Conservation (phyloP, 2,329 filamentous ascomycete species). For the Bipolaris sorokiniana region DNA sequence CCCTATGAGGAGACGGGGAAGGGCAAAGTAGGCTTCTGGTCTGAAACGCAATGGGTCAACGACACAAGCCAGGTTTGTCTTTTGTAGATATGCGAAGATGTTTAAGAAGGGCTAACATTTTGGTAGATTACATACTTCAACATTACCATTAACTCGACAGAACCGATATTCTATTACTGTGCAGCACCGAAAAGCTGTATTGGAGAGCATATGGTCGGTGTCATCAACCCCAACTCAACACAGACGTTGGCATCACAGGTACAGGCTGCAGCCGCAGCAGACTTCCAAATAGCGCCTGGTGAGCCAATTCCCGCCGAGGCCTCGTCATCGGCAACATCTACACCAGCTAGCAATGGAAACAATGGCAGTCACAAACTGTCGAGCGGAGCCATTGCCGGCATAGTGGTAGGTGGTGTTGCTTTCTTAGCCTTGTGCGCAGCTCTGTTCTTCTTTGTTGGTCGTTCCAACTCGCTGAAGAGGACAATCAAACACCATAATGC, state of each 20-base stretch:
- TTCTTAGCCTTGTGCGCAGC: constrained; percentile 66
- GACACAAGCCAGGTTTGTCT: constrained; percentile 35
- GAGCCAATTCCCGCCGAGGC: constrained; percentile 50
- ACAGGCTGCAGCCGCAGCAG: constrained; percentile 28
- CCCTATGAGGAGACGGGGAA: constrained; percentile 46
- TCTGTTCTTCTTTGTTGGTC: constrained; percentile 69
- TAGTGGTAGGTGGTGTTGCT: constrained; percentile 68
- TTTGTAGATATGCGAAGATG: background rate
- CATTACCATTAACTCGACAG: constrained; percentile 44
- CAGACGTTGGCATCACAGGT: constrained; percentile 41
- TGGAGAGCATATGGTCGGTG: constrained; percentile 73
- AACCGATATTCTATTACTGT: constrained; percentile 50
- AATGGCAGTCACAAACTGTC: constrained; percentile 33
- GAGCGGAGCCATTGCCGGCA: constrained; percentile 53
- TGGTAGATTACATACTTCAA: constrained; percentile 39
- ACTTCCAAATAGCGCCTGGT: constrained; percentile 48
- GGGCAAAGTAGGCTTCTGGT: constrained; percentile 43
- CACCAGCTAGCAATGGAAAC: constrained; percentile 5
- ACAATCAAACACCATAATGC: constrained; percentile 13
- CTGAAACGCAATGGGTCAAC: constrained; percentile 33
- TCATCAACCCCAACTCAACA: constrained; percentile 66
- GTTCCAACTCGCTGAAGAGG: constrained; percentile 44
- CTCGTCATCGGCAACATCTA: constrained; percentile 11
- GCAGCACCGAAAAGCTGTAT: constrained; percentile 69
- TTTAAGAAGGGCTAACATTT: constrained; percentile 1